Base-by-base conservation (phyloP, 257 asterid genomes). In the Nicotiana paniculata region DNA sequence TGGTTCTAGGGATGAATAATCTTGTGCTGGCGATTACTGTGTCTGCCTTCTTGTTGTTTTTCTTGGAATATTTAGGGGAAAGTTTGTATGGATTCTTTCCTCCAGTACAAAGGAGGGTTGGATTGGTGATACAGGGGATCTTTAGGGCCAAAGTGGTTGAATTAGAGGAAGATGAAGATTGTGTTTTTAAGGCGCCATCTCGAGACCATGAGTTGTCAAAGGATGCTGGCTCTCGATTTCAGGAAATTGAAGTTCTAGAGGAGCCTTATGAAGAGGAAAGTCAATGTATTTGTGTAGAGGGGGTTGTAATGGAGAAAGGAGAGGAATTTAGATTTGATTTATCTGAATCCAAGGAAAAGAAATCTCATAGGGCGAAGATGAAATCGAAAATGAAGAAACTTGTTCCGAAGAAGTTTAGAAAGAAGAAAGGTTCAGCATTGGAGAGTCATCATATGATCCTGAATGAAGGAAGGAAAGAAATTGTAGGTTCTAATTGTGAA, bases 11-110 rank as follows among this genome's bases (percentile, higher is more conserved):
- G 63, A 69, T 92, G 1, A 87, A 90, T 86, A 90, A 89, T 82
- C 84, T 95, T 55, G 89, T 93, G 0, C 76, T 91, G 2, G 97
- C 93, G 82, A 81, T 95, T 79, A 93, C 97, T 9, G 26, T 93
- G 83, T 92, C 97, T 21, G 95, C 99, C 0, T 89, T 90, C 81
- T 61, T 90, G 78, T 79, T 95, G 67, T 82, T 91, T 59, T 84
- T 92, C 81, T 74, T 91, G 39, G 99, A 95, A 68, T 90, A 55
- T 80, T 82, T 84, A 6, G 91, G 90, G 64, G 88, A 86, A 79
- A 82, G 77, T 39, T 43, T 75, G 28, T 24, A 64, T 68, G 57
- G 48, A n/a, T 68, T 70, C 0, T 86, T 79, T 86, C 66, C 72
- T 2, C 81, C 77, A 61, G 43, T 72, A 2, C 84, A 81, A 53